These are phyloP conservation scores for Pythium apleroticum DNA, from an alignment of 352 stramenopile species.

Conservation along the genomic window DNA sequence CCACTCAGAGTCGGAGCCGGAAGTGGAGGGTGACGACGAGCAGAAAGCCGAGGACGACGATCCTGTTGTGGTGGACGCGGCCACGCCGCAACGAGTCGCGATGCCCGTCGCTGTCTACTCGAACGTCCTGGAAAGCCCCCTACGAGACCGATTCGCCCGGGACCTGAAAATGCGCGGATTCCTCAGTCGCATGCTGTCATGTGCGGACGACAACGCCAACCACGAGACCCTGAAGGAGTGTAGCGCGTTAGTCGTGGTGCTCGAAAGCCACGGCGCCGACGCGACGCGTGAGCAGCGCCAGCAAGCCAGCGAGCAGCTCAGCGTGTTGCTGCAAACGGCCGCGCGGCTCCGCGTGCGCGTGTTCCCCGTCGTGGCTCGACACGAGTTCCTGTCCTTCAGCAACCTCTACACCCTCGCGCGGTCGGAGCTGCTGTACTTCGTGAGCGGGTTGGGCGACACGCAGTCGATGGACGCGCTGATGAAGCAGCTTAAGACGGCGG, in stretches of 20 bases:
- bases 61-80: background rate
- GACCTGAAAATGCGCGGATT: constrained; percentile 7
- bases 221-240: background rate
- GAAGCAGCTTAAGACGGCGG: constrained; percentile 36
- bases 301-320: constrained; percentile 28
- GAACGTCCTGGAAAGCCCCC: background rate
- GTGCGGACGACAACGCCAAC: background rate
- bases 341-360: constrained; percentile 36
- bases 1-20: constrained; percentile 18
- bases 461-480: constrained; percentile 46
- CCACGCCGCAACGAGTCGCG: background rate
- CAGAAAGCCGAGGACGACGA: constrained; percentile 7
- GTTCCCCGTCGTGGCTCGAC: constrained; percentile 52
- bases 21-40: constrained; percentile 10
- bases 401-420: constrained; percentile 72
- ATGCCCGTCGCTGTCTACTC: constrained; percentile 18
- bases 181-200: background rate
- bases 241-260: constrained; percentile 11
- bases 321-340: constrained; percentile 7
- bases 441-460: constrained; percentile 40
- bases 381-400: constrained; percentile 68
- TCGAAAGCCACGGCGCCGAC: constrained; percentile 14
- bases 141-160: constrained; percentile 9
- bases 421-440: constrained; percentile 70
- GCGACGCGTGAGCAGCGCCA: constrained; percentile 8